Conservation (phyloP, 164 flowering plant genomes). For the Sextonia rubra region DNA sequence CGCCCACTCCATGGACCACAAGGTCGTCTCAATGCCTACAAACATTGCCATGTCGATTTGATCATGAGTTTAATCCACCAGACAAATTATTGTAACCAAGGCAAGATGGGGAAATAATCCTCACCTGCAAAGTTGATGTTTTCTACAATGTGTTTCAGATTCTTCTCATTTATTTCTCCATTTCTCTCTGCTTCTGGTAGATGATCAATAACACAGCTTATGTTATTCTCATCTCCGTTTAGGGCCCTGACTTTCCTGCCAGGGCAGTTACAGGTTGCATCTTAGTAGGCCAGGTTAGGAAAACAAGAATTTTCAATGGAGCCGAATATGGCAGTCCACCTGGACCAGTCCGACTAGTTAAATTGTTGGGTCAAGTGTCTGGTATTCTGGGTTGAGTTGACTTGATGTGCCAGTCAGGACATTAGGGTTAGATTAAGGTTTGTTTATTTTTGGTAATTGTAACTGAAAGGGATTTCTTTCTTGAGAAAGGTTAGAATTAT, state of each 20-base stretch:
- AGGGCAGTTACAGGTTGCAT: too few relatives aligned
- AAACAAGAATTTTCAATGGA: too few relatives aligned
- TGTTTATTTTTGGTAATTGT: not conserved
- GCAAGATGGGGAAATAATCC: not conserved
- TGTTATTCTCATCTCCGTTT: conserved; percentile 41
- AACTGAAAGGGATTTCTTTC: not conserved
- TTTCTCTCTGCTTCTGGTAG: conserved; percentile 57
- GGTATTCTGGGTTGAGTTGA: not conserved
- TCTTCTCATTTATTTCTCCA: conserved; percentile 61
- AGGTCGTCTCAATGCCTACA: conserved; percentile 30
- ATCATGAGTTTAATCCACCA: not conserved
- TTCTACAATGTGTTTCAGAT: conserved; percentile 66
- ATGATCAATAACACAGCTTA: conserved; percentile 60
- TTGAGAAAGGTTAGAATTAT: too few relatives aligned
- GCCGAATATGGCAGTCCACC: too few relatives aligned
- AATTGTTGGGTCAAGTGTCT: not conserved
- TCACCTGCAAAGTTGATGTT: conserved; percentile 62
- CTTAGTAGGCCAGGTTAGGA: too few relatives aligned
- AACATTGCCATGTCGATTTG: not conserved
- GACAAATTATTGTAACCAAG: not conserved
- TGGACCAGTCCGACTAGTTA: too few relatives aligned
- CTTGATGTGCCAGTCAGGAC: too few relatives aligned
- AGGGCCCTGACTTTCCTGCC: conserved; percentile 35
- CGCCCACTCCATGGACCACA: conserved; percentile 75
- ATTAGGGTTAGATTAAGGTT: too few relatives aligned